Conservation (phyloP, 1,284 basidiomycete genomes). For the Heliocybe sulcata region DNA sequence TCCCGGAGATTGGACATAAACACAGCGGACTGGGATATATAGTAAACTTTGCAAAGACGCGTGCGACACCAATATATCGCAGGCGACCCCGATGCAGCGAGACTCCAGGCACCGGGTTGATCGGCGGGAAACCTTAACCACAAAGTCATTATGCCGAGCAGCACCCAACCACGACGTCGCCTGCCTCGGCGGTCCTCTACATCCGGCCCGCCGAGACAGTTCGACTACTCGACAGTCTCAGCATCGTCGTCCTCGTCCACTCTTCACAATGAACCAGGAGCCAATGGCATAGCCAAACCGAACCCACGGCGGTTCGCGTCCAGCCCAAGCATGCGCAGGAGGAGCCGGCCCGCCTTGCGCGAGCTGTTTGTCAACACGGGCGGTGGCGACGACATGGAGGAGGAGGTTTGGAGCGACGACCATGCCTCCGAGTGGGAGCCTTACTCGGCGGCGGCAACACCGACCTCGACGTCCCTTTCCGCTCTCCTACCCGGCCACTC, state of each 20-base stretch:
- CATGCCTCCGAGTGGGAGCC: conserved; percentile 1
- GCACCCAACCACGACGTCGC: neutral
- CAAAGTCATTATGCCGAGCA: neutral
- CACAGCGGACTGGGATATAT: neutral
- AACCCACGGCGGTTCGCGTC: neutral
- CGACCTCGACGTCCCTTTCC: neutral
- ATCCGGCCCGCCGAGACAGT: neutral
- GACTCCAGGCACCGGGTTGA: too few relatives aligned
- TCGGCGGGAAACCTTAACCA: neutral
- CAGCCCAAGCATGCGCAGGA: neutral
- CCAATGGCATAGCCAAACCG: neutral
- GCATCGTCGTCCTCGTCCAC: too few relatives aligned
- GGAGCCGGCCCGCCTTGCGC: neutral
- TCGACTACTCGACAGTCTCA: neutral
- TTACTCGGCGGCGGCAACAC: neutral
- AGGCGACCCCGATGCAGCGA: neutral
- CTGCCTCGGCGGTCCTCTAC: neutral
- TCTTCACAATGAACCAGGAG: neutral
- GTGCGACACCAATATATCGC: neutral
- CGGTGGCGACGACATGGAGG: neutral
- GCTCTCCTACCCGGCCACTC: neutral
- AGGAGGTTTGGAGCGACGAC: neutral
- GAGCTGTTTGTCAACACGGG: conserved; percentile 4
- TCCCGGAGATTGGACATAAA: neutral
- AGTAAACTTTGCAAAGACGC: too few relatives aligned